These are phyloP conservation scores for Aspergillaceae sp. DNA, from an alignment of 2,329 filamentous ascomycete genomes.

Conservation along the genomic window DNA sequence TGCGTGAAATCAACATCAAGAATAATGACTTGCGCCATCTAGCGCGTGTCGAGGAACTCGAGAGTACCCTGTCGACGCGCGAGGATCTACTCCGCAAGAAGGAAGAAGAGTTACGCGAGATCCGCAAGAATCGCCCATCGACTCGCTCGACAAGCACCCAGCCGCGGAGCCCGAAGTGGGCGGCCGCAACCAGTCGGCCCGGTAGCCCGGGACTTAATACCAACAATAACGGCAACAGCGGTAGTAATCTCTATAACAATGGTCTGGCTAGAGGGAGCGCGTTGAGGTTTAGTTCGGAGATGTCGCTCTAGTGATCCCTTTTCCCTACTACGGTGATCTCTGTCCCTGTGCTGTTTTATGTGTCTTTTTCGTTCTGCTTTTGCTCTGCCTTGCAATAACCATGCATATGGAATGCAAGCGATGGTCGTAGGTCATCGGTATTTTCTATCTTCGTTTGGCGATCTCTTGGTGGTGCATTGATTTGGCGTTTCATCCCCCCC, in stretches of 20 bases:
- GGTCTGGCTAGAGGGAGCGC: constrained; percentile 26
- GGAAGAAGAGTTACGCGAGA: constrained; percentile 37
- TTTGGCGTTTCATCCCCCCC: constrained; percentile 4
- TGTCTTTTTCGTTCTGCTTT: background rate
- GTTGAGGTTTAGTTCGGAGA: constrained; percentile 32
- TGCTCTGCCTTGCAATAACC: no score
- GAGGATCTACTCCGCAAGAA: constrained; percentile 35
- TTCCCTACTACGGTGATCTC: background rate
- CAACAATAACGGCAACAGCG: constrained; percentile 19
- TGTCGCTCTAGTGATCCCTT: constrained; percentile 8
- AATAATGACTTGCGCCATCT: constrained; percentile 27
- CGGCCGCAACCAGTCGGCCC: constrained; percentile 28
- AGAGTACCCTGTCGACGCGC: constrained; percentile 26
- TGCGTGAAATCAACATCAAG: constrained; percentile 32
- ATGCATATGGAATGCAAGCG: no score
- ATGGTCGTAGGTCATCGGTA: no score
- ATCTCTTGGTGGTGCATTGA: constrained; percentile 8
- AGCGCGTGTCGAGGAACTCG: constrained; percentile 30
- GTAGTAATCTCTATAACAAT: constrained; percentile 17
- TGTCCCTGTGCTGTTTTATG: background rate
- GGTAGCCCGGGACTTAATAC: constrained; percentile 32
- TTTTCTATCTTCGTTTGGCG: no score
- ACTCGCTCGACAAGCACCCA: constrained; percentile 37
- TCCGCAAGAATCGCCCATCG: constrained; percentile 37
- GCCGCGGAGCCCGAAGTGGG: constrained; percentile 35